Percentiles rank a stretch among this genome's conserved stretches.
Conservation (phyloP, 1,284 basidiomycete species). For the Blastosporella zonata region DNA sequence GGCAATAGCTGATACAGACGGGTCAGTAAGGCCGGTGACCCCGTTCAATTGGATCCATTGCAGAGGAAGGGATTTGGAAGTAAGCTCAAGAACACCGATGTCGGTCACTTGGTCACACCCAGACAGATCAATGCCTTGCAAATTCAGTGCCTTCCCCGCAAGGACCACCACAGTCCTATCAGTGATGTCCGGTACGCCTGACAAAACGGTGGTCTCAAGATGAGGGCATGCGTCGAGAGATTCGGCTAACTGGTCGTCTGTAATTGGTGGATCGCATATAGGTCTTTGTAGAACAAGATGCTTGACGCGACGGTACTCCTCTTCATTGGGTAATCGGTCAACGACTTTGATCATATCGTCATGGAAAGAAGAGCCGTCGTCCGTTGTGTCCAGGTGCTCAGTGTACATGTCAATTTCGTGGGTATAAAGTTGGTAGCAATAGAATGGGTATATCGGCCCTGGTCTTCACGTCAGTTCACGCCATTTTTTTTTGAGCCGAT, state of each 20-base stretch:
- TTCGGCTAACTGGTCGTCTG: conserved; percentile 61
- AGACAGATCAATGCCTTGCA: conserved; percentile 78
- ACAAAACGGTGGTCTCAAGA: conserved; percentile 73
- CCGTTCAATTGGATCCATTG: conserved; percentile 74
- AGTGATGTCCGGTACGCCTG: conserved; percentile 62
- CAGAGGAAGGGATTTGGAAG: conserved; percentile 63
- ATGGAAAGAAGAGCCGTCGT: conserved; percentile 35
- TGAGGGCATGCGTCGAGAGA: conserved; percentile 65
- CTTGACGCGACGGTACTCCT: conserved; percentile 53
- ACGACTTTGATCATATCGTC: conserved; percentile 53
- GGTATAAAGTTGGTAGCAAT: conserved; percentile 4
- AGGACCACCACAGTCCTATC: conserved; percentile 68
- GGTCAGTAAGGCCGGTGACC: conserved; percentile 70
- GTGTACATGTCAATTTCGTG: conserved; percentile 16
- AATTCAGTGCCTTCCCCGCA: conserved; percentile 58
- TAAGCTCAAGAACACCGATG: conserved; percentile 68
- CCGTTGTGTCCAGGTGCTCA: conserved; percentile 20
- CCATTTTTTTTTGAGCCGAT: not conserved
- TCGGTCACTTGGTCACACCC: conserved; percentile 79
- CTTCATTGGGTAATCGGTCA: conserved; percentile 51
- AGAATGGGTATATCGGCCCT: not conserved
- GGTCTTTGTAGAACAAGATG: conserved; percentile 49
- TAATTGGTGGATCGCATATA: conserved; percentile 40
- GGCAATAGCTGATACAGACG: conserved; percentile 70
- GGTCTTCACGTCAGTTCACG: not conserved